Conservation (phyloP, 768 basidiomycete genomes). For the Tephrocybe rancida region DNA sequence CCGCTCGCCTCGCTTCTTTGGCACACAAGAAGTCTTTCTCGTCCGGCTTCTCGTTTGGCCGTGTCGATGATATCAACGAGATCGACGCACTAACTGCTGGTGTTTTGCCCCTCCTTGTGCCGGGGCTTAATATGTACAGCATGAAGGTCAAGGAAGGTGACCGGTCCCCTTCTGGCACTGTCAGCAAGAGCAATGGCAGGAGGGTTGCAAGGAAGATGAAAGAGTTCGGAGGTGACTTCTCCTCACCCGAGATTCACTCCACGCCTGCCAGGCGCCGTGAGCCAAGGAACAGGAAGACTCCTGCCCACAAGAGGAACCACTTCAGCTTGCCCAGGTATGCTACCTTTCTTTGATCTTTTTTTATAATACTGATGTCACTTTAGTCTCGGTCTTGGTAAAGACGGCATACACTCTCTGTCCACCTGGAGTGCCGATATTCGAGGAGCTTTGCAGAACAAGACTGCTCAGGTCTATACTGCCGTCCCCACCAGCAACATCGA, state of each 20-base stretch:
- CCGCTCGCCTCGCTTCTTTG: slow-evolving; percentile 54
- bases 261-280: slow-evolving; percentile 51
- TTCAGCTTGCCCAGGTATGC: slow-evolving; percentile 70
- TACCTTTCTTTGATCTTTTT: neutral
- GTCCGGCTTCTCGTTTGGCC: slow-evolving; percentile 63
- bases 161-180: slow-evolving; percentile 42
- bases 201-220: slow-evolving; percentile 34
- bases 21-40: slow-evolving; percentile 66
- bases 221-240: slow-evolving; percentile 53
- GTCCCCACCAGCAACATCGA: slow-evolving; percentile 41
- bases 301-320: slow-evolving; percentile 61
- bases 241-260: slow-evolving; percentile 60
- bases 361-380: slow-evolving; percentile 3
- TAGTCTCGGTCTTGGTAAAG: slow-evolving; percentile 66
- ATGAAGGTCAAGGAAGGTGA: slow-evolving; percentile 55
- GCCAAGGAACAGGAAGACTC: slow-evolving; percentile 42
- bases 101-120: slow-evolving; percentile 66
- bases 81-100: slow-evolving; percentile 74
- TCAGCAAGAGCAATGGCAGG: slow-evolving; percentile 42
- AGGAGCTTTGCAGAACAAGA: slow-evolving; percentile 45
- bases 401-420: slow-evolving; percentile 51
- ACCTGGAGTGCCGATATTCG: slow-evolving; percentile 58
- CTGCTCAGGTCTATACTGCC: slow-evolving; percentile 36
- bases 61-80: slow-evolving; percentile 60
- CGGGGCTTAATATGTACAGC: slow-evolving; percentile 60